These are phyloP conservation scores for Orbilia oligospora DNA, from an alignment of 2,329 filamentous ascomycete species.

Conservation along the genomic window DNA sequence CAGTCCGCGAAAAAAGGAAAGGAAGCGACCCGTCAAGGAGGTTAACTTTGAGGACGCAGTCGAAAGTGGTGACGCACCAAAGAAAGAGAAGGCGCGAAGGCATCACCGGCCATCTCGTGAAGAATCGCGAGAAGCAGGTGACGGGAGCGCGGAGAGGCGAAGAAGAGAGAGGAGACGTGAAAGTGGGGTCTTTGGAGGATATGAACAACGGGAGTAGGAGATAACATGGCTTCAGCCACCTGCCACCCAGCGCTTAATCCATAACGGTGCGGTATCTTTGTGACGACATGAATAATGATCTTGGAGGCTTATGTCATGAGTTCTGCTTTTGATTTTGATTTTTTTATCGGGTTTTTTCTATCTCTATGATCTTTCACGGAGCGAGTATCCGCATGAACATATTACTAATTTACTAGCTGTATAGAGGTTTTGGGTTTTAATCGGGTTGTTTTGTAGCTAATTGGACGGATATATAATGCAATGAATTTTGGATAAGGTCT, in stretches of 20 bases:
- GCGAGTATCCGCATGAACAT: slow-evolving; percentile 38
- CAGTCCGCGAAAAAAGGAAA: slow-evolving; percentile 41
- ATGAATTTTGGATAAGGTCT: slow-evolving; percentile 1
- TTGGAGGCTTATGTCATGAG: slow-evolving; percentile 26
- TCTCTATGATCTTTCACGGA: slow-evolving; percentile 18
- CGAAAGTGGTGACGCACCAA: slow-evolving; percentile 53
- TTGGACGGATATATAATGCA: slow-evolving; percentile 7
- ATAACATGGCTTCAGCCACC: slow-evolving; percentile 14
- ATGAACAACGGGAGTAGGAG: slow-evolving; percentile 45
- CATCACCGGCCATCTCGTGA: slow-evolving; percentile 44
- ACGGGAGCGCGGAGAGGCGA: slow-evolving; percentile 48
- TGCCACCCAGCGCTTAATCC: slow-evolving; percentile 17
- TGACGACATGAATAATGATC: slow-evolving; percentile 26
- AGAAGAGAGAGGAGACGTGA: slow-evolving; percentile 54
- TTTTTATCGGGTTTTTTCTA: background rate
- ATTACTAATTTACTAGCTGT: slow-evolving; percentile 35
- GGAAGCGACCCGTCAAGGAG: slow-evolving; percentile 48
- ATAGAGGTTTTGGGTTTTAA: slow-evolving; percentile 27
- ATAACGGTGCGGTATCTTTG: slow-evolving; percentile 12
- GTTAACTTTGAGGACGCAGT: slow-evolving; percentile 59
- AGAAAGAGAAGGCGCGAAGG: slow-evolving; percentile 52
- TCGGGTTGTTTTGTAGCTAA: slow-evolving; percentile 4
- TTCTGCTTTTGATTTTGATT: slow-evolving; percentile 8
- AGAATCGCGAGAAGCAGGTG: slow-evolving; percentile 46
- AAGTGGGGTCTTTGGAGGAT: slow-evolving; percentile 53